phyloP scores from a whole-genome alignment of 805 yeast genomes.

The Kluyveromyces lactis region DNA sequence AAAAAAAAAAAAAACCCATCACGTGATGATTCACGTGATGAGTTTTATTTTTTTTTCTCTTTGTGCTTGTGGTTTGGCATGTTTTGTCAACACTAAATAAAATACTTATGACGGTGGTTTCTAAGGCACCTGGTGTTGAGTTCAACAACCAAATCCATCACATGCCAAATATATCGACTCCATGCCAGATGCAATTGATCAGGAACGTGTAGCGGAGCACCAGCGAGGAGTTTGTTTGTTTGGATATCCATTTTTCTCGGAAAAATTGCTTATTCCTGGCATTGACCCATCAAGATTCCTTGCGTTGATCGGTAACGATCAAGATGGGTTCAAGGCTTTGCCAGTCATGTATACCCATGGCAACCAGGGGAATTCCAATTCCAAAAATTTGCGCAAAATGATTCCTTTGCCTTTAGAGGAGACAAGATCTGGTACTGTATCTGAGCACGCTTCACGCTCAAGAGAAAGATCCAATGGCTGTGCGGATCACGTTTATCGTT shows the following conservation, averaged over 20 bases:
- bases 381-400: not conserved
- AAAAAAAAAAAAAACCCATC: no score
- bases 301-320: slow-evolving; percentile 15
- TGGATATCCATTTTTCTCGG: slow-evolving; percentile 44
- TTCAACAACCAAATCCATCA: no score
- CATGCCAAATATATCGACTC: no score
- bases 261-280: slow-evolving; percentile 37
- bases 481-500: no score
- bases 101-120: no score
- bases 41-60: no score
- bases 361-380: not conserved
- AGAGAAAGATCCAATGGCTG: not conserved
- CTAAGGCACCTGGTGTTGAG: no score
- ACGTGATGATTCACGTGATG: no score
- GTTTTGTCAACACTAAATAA: no score
- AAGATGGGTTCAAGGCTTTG: slow-evolving; percentile 6
- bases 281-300: slow-evolving; percentile 39
- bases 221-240: slow-evolving; percentile 46
- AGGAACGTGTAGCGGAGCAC: slow-evolving; percentile 42
- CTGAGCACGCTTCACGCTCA: not conserved
- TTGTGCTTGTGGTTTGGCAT: no score
- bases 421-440: no score
- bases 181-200: no score
- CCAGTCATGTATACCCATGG: slow-evolving; percentile 2
- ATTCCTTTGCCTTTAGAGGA: slow-evolving; percentile 5